Evolutionary conservation across 2,329 filamentous ascomycete species (phyloP).

Genomic region (Berkeleyomyces basicola): DNA sequence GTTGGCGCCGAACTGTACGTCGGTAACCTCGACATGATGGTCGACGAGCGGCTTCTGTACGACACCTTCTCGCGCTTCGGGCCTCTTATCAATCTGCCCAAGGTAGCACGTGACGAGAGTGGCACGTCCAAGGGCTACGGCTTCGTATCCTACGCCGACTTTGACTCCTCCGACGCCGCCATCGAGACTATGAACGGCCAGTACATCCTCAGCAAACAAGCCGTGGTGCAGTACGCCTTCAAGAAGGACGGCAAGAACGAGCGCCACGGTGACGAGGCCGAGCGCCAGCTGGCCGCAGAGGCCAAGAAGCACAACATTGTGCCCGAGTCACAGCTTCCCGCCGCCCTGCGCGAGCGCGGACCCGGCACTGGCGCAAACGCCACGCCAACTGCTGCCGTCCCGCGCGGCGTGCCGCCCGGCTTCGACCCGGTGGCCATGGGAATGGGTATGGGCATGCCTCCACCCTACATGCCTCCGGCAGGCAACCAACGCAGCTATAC

Average conservation of each 20-base stretch:
- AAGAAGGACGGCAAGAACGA: conserved; percentile 99
- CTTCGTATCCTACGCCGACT: conserved; percentile 84
- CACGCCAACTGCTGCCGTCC: conserved; percentile 15
- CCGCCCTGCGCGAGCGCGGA: conserved; percentile 43
- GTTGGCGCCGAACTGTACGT: conserved; percentile 95
- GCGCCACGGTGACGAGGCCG: conserved; percentile 84
- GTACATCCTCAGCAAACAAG: conserved; percentile 92
- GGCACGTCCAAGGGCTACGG: conserved; percentile 89
- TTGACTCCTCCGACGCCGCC: conserved; percentile 84
- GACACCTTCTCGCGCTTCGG: conserved; percentile 90
- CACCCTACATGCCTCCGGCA: not conserved
- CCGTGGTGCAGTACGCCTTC: conserved; percentile 94
- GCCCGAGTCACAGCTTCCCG: conserved; percentile 59
- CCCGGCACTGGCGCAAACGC: conserved; percentile 16
- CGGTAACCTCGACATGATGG: conserved; percentile 85
- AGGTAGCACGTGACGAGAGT: conserved; percentile 79
- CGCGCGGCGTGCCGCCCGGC: conserved; percentile 17
- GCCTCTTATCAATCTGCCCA: conserved; percentile 65
- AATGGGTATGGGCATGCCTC: conserved; percentile 11
- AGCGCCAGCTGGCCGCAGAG: conserved; percentile 78
- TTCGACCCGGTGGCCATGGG: conserved; percentile 21
- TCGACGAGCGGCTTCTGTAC: conserved; percentile 89
- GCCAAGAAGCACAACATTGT: conserved; percentile 89
- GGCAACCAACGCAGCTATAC: conserved; percentile 1
- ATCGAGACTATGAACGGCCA: conserved; percentile 89